Evolutionary conservation across 225 moss, liverwort and hornwort species (phyloP), one percentile per base, ranked within the genome.

Genomic region (Straminergon stramineum): DNA sequence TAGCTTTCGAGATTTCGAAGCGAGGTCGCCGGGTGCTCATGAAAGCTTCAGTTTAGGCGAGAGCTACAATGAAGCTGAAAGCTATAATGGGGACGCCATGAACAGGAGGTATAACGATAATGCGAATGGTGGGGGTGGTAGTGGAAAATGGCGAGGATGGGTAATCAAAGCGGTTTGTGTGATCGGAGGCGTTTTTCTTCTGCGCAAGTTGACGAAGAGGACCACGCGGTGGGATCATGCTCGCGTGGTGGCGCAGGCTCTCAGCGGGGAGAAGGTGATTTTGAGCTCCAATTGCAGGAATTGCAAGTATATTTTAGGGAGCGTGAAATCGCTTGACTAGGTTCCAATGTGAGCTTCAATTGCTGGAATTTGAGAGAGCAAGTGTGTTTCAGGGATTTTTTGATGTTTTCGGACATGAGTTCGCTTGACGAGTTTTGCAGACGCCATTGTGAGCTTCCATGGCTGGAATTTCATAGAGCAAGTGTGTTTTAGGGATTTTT

Each of bases 161-260:
- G 96, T 95, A 22, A 93, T 96, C 22, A 98, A 96, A 90, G 98
- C 96, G 31, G 96, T 91, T 58, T 96, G 95, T 88, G 74, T 96
- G 78, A 83, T 95, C 22, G 96, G 96, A 67, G 96, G 98, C 78
- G 97, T 93, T 52, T 95, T 95, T 83, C 92, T 98, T 88, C 91
- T 98, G 32, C 96, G 96, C n/a, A 96, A 95, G 90, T 69, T 98
- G 81, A 98, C 98, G 79, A 98, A 96, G 92, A 95, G 89, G 70
- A 95, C 93, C 24, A 98, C 98, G 51, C 95, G 96, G 41, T 89
- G 96, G 93, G 98, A 98, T 90, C 98, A 98, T 92, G 90, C 96
- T 76, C 96, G 96, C 91, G 94, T 92, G 81, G 97, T 98, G 43
- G 97, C 96, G 45, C 94, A 97, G 86, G 91, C 98, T 28, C 96